Base-by-base conservation (phyloP, 2,329 filamentous ascomycete species). In the Pseudomassariella vexata region DNA sequence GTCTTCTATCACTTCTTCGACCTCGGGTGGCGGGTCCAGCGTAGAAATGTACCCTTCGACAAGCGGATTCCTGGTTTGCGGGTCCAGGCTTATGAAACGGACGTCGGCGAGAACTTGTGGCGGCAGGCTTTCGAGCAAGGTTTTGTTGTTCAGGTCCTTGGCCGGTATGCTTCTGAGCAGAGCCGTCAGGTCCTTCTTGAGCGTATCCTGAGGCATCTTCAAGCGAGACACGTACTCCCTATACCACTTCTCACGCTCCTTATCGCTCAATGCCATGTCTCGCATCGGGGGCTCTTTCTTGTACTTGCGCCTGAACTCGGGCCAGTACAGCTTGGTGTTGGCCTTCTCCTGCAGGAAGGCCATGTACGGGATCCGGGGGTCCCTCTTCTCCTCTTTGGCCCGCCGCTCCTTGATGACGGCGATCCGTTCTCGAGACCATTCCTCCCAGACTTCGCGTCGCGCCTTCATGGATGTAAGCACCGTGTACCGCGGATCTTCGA, bases 301-400 rank as follows among this genome's bases (percentile, higher is more conserved):
- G 59, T 79, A 92, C 54, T 95, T 98, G 20, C 92, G 73, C 48
- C 85, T 87, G 61, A 98, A 98, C 55, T 98, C 92, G 1, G 86
- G 82, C 92, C 92, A 98, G 66, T 94, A 98, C 1, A 98, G 70
- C 60, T 95, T 96, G 0, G 86, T 82, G 0, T 82, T 92, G 0
- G 89, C 90, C 45, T 87, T 76, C 29, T 82, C 76, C 41, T 90
- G 79, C 19, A 98, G 66, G 41, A 98, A 83, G 0, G 75, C 73
- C 38, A 96, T 63, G 55, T 94, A 98, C 1, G 82, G 78, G 42
- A 95, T 82, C 28, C 74, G 70, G 1, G 92, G 90, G 49, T 96
- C 88, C 42, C 77, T 76, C 63, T 86, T 90, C 57, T 84, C 82
- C 52, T 88, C 76, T 39, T 73, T 79, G 16, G 81, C 82, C 36